Conservation (phyloP, 306 rosid species). For the Lathyrus sativus region DNA sequence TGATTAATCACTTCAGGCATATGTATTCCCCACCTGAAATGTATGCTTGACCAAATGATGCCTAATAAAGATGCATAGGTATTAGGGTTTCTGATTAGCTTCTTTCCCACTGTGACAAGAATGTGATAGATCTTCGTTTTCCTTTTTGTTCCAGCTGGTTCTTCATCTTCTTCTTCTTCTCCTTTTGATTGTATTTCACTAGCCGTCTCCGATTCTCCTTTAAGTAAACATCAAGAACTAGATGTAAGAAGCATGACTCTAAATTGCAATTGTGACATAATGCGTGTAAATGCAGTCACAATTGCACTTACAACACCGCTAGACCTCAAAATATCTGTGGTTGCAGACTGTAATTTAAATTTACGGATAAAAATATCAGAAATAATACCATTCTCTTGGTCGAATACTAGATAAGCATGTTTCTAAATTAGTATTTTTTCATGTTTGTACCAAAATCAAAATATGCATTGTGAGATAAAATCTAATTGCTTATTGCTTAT, state of each 20-base stretch:
- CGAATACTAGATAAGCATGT: too few species aligned
- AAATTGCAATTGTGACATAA: too few species aligned
- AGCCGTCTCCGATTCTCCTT: conserved; percentile 53
- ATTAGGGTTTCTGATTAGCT: conserved; percentile 75
- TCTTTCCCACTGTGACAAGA: conserved; percentile 70
- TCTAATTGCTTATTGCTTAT: neutral
- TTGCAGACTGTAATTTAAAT: neutral
- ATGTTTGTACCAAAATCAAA: neutral
- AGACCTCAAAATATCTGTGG: too few species aligned
- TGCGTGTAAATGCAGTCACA: too few species aligned
- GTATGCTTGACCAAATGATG: conserved; percentile 79
- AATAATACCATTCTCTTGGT: too few species aligned
- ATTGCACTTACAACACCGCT: too few species aligned
- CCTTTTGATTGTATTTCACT: conserved; percentile 55
- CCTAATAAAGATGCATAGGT: conserved; percentile 83
- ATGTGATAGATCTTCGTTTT: conserved; percentile 47
- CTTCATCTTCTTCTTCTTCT: conserved; percentile 42
- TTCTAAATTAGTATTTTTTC: neutral
- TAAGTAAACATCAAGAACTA: conserved; percentile 21
- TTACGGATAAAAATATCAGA: too few species aligned
- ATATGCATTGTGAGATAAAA: neutral
- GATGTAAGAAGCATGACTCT: neutral
- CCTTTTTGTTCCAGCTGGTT: conserved; percentile 41
- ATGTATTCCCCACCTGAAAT: conserved; percentile 71
- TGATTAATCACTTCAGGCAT: conserved; percentile 63